These are phyloP conservation scores for Keithomyces neogunnii DNA, from an alignment of 2,329 filamentous ascomycete species.

Conservation along the genomic window DNA sequence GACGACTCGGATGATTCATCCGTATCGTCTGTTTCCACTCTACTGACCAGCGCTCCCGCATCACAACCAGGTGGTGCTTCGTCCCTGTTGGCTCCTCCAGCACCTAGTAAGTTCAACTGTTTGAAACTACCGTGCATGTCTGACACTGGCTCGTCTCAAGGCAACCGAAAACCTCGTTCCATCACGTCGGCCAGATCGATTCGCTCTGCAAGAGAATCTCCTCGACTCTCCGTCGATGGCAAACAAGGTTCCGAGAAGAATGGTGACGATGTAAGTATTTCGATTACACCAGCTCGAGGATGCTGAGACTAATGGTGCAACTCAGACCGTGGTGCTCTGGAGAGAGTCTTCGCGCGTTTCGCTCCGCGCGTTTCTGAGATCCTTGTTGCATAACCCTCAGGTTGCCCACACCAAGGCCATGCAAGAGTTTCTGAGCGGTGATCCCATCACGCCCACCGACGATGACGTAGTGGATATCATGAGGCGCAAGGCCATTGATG, in stretches of 20 bases:
- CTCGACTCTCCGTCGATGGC: slow-evolving; percentile 23
- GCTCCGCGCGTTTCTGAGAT: slow-evolving; percentile 81
- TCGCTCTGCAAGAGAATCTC: slow-evolving; percentile 19
- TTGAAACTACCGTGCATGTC: neutral
- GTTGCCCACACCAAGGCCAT: slow-evolving; percentile 78
- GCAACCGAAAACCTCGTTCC: slow-evolving; percentile 15
- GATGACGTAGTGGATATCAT: slow-evolving; percentile 79
- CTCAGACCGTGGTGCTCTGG: slow-evolving; percentile 55
- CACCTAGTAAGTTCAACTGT: neutral
- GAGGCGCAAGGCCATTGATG: slow-evolving; percentile 72
- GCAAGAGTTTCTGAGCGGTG: slow-evolving; percentile 67
- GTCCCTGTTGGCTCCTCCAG: slow-evolving; percentile 21
- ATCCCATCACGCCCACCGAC: slow-evolving; percentile 67
- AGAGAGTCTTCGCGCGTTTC: slow-evolving; percentile 89
- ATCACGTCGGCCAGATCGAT: slow-evolving; percentile 14
- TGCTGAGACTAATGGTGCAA: slow-evolving; percentile 15
- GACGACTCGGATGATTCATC: slow-evolving; percentile 72
- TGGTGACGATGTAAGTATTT: slow-evolving; percentile 17
- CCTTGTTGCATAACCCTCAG: slow-evolving; percentile 73
- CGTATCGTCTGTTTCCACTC: slow-evolving; percentile 70
- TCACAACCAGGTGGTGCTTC: slow-evolving; percentile 11
- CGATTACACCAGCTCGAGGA: neutral
- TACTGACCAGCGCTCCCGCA: slow-evolving; percentile 34
- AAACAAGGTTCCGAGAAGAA: slow-evolving; percentile 18
- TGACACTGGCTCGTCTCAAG: neutral